Percentiles rank a stretch among this genome's conserved stretches.
Evolutionary conservation across 345 rosid genomes (phyloP).

Genomic region (Microcos paniculata): DNA sequence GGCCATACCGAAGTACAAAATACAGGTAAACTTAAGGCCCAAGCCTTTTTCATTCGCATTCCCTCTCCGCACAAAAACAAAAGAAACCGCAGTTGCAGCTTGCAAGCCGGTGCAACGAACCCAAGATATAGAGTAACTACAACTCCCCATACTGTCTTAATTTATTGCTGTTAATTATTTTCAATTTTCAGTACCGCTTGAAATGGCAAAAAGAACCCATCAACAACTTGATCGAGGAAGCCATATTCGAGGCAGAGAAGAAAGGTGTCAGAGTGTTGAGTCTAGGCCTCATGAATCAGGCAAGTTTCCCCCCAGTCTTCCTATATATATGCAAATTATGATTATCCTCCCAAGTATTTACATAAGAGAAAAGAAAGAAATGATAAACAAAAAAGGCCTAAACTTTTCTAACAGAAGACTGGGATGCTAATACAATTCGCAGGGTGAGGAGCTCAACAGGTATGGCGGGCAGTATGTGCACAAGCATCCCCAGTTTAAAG

Average conservation of each 20-base stretch:
- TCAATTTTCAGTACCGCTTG: conserved; percentile 41
- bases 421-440: neutral
- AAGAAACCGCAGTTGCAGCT: too few species aligned
- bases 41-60: too few species aligned
- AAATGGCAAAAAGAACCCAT: conserved; percentile 36
- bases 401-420: neutral
- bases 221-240: conserved; percentile 53
- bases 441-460: conserved; percentile 57
- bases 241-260: conserved; percentile 52
- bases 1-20: conserved; percentile 63
- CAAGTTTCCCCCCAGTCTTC: conserved; percentile 7
- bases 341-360: neutral
- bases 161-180: too few species aligned
- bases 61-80: neutral
- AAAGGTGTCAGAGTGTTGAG: conserved; percentile 61
- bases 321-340: too few species aligned
- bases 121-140: too few species aligned
- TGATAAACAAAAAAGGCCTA: neutral
- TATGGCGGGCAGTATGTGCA: conserved; percentile 47
- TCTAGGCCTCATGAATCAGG: conserved; percentile 69
- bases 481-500: conserved; percentile 43
- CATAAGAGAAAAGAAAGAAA: neutral
- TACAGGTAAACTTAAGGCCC: conserved; percentile 70
- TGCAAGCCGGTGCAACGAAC: too few species aligned
- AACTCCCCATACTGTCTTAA: too few species aligned